A percentile compares a stretch with the other conserved stretches of the same genome.
Evolutionary conservation across 306 rosid species (phyloP).

Genomic region (Biancaea sappan): DNA sequence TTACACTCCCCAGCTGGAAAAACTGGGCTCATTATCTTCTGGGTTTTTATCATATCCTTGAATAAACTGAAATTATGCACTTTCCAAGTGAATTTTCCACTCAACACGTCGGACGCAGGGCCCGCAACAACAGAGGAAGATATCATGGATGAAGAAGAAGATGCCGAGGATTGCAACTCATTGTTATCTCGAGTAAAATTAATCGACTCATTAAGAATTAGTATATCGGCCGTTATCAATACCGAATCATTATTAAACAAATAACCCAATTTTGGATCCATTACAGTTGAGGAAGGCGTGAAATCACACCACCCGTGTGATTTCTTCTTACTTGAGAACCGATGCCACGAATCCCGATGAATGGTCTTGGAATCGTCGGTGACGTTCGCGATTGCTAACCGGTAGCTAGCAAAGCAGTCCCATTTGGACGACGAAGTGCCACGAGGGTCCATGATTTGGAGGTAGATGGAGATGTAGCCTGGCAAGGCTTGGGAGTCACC

Average conservation of each 20-base stretch:
- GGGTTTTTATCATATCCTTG: constrained; percentile 91
- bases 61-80: constrained; percentile 92
- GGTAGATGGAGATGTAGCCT: constrained; percentile 90
- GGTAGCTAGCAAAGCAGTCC: constrained; percentile 99
- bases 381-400: constrained; percentile 78
- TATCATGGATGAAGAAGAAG: constrained; percentile 42
- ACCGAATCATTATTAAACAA: constrained; percentile 74
- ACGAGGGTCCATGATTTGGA: constrained; percentile 99
- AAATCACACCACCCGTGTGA: constrained; percentile 99
- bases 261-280: constrained; percentile 85
- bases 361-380: constrained; percentile 83
- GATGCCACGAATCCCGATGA: constrained; percentile 98
- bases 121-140: constrained; percentile 64
- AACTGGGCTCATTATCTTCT: constrained; percentile 98
- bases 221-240: constrained; percentile 91
- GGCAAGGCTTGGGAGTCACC: constrained; percentile 97
- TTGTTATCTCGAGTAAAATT: constrained; percentile 83
- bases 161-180: constrained; percentile 64
- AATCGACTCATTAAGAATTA: constrained; percentile 84
- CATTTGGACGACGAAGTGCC: constrained; percentile 94
- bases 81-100: constrained; percentile 99
- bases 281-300: constrained; percentile 79
- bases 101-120: constrained; percentile 75
- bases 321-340: constrained; percentile 93
- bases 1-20: constrained; percentile 99